Evolutionary conservation across 345 rosid genomes (phyloP), one percentile per base, ranked within the genome.

Genomic region (Boechera divaricarpa): DNA sequence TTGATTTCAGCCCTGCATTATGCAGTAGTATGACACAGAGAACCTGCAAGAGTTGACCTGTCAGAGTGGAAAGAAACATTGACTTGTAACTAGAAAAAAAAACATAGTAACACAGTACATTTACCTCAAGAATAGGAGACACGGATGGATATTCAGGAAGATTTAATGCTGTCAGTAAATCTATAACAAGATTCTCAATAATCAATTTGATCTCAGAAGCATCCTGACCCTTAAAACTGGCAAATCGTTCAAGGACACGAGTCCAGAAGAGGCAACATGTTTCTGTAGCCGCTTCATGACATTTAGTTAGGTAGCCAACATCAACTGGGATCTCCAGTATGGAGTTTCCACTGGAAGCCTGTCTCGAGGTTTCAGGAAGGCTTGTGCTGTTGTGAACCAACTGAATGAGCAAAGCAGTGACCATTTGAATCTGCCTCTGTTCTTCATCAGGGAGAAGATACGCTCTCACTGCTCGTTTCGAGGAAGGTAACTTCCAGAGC

Each of bases 371-470:
- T 75, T 90, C 91, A 79, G 98, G 99, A 82, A 93, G 92, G 83
- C 82, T 89, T 60, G 94, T 92, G 77, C 98, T 90, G 79, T 83
- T 81, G 76, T 93, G 97, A 83, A 93, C 97, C 86, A 96, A 85
- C 81, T 96, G 99, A 83, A 96, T 87, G 73, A 96, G 89, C 82
- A 96, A 82, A 69, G 98, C 99, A 49, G 97, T 87, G 67, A 93
- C 82, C 96, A 91, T 93, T 82, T 96, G 99, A 81, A 96, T 96
- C 83, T 96, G 99, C 82, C 89, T 89, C 72, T 93, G 97, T 78
- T 96, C 99, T 83, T 96, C 99, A 86, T 93, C 99, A 58, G 99
- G 98, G 11, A 96, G 88, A 73, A 82, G 96, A 88, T 93, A 91
- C 6, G 98, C 75, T 80, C 98, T 88, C 65, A 84, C 64, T 3